Percentiles rank a stretch among this genome's conserved stretches.
Evolutionary conservation across 2,329 filamentous ascomycete species (phyloP).

Genomic region (Pseudogymnoascus sp.): DNA sequence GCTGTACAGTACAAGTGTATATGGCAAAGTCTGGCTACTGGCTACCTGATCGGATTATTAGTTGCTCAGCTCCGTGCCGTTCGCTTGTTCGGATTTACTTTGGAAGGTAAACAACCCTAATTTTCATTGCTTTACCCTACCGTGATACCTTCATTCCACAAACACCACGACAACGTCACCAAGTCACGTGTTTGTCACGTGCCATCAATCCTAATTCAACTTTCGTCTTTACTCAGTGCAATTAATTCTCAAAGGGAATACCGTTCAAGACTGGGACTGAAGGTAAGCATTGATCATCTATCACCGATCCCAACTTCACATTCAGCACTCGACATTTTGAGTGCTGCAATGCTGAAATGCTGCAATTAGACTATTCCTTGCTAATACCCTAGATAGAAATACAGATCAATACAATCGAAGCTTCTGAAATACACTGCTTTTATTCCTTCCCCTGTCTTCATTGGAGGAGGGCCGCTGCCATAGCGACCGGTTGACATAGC

Average conservation of each 20-base stretch:
- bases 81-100: neutral
- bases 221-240: neutral
- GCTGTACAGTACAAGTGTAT: neutral
- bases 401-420: neutral
- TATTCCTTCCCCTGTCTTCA: neutral
- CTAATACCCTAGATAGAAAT: conserved; percentile 4
- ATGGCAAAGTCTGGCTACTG: neutral
- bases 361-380: neutral
- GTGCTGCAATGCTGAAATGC: neutral
- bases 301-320: neutral
- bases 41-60: neutral
- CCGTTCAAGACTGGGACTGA: neutral
- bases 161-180: neutral
- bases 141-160: neutral
- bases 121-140: neutral
- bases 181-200: neutral
- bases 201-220: neutral
- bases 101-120: neutral
- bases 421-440: neutral
- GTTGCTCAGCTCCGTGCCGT: neutral
- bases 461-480: neutral
- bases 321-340: neutral
- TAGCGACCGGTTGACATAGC: neutral
- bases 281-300: neutral
- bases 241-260: neutral